Evolutionary conservation across 2,329 filamentous ascomycete genomes (phyloP).

Genomic region (Fusarium oxysporum): DNA sequence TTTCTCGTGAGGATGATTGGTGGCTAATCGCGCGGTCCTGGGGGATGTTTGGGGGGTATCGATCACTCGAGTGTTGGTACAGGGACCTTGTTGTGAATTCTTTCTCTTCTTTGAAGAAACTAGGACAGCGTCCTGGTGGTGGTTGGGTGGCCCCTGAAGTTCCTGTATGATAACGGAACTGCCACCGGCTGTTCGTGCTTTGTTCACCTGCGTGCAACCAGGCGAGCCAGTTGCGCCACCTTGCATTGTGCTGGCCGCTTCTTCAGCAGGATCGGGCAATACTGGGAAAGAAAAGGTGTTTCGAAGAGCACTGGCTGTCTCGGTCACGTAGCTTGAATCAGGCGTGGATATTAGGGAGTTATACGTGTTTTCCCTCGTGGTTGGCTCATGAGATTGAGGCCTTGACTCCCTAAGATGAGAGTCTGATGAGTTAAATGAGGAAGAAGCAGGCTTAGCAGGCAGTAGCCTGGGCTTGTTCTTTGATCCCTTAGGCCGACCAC

Average conservation of each 20-base stretch:
- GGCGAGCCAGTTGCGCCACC: background rate
- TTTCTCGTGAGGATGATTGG: constrained; percentile 18
- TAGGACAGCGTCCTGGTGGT: background rate
- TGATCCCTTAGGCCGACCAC: constrained; percentile 59
- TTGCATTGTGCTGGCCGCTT: background rate
- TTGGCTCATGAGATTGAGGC: constrained; percentile 26
- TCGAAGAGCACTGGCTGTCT: constrained; percentile 36
- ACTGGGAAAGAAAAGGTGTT: background rate
- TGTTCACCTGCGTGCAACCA: background rate
- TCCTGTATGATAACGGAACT: background rate
- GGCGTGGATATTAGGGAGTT: background rate
- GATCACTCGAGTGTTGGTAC: background rate
- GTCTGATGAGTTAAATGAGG: background rate
- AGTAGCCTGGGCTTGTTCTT: constrained; percentile 55
- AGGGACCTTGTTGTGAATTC: background rate
- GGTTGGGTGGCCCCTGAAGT: background rate
- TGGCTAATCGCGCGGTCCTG: background rate
- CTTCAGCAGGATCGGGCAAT: background rate
- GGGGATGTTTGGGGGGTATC: constrained; percentile 1
- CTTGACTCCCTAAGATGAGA: constrained; percentile 31
- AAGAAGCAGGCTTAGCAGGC: background rate
- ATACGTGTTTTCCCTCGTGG: background rate
- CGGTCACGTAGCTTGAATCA: background rate
- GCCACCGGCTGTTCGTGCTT: background rate
- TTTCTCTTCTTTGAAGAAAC: constrained; percentile 28